Evolutionary conservation across 164 flowering plant genomes (phyloP).

Genomic region (Houttuynia cordata): DNA sequence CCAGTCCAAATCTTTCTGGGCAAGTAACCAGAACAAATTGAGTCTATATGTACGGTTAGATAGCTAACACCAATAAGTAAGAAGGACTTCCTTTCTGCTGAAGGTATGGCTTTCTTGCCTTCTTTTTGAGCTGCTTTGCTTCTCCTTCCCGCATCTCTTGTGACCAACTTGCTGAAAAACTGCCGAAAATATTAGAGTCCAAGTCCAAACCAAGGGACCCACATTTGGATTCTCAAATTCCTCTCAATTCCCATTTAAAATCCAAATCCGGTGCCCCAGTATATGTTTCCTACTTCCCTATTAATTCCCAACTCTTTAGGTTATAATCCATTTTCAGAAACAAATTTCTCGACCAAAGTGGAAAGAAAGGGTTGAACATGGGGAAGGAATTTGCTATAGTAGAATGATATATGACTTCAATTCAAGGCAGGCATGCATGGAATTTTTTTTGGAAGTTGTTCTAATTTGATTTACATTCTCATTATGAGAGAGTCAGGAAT

Average conservation of each 20-base stretch:
- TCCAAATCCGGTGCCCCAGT: background rate
- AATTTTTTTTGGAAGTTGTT: no score
- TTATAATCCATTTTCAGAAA: background rate
- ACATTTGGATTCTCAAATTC: background rate
- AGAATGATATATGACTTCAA: background rate
- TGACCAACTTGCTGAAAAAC: background rate
- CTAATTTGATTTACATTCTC: background rate
- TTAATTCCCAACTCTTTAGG: background rate
- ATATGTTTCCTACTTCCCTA: background rate
- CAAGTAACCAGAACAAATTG: no score
- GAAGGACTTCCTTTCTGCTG: background rate
- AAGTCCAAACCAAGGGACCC: background rate
- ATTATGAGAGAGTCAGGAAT: background rate
- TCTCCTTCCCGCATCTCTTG: background rate
- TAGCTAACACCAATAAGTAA: no score
- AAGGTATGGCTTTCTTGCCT: background rate
- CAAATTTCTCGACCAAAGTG: background rate
- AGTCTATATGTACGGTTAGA: no score
- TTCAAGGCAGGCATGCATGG: background rate
- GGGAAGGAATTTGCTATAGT: no score
- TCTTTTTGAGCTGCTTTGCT: background rate
- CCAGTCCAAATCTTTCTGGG: no score
- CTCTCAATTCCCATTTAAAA: background rate
- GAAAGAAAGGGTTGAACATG: no score
- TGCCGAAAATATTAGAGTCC: background rate